Evolutionary conservation across 371 early-diverging fungal genomes (phyloP), one percentile per base, ranked within the genome.

Genomic region (Mucor indicus): DNA sequence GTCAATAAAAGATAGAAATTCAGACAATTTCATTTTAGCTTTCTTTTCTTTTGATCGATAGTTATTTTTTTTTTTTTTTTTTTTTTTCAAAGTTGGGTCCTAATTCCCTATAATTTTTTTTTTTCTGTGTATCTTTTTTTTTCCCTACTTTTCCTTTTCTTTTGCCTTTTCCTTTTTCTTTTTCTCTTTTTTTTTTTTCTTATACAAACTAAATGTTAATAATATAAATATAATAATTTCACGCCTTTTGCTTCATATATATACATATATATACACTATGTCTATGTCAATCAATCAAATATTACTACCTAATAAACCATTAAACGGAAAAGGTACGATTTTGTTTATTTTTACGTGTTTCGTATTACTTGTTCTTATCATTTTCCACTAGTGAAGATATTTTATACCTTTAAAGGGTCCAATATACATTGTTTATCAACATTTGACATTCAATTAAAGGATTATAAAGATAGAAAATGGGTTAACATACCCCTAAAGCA

Each of bases 341-440:
- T 31, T 44, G 9, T 44, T 30, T 30, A 3, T 44, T 19, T 44
- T 24, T 44, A 44, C 13, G 25, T 13, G 25, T 21, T 19, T 41
- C 11, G 11, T 24, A 17, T 24, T 20, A 43, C 27, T 29, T 23
- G 16, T 11, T 22, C 24, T 15, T 16, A 25, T 23, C 29, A 27
- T 7, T 27, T 27, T 15, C 35, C 7, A 37, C 11, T 56, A 67
- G 67, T 67, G 5, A 67, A 67, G 51, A 53, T 67, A 19, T 67
- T 60, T 38, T 67, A 67, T 54, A 62, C 64, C 15, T 56, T 60
- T 15, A 67, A 67, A 36, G 67, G 67, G 31, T 62, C 60, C 6
- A 57, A 63, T 24, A 67, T 57, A 21, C 64, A 63, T 48, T 67
- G 67, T 46, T 38, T 67, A 37, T 60, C 56, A 30, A 48, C 64